Evolutionary conservation across 257 asterid genomes (phyloP), one percentile per base, ranked within the genome.

Genomic region (Solanum chiquidenum): DNA sequence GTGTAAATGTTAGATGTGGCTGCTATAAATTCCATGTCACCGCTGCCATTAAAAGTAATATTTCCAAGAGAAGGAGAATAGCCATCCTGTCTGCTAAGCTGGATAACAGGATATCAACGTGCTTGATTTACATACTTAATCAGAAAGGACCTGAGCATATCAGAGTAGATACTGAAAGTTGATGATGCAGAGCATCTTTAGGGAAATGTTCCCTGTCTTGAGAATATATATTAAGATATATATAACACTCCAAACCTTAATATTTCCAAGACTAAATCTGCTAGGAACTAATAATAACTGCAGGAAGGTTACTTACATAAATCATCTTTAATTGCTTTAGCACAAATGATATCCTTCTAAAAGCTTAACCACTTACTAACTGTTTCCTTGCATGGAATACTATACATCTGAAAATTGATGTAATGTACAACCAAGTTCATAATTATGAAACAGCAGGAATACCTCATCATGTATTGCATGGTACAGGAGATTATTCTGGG

Each of bases 401-500:
- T 46, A 27, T 29, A 77, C 60, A 80, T 46, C 68, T 79, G 84
- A 42, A 42, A 42, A 77, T 25, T 7, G 85, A 42, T 44, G 25
- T 27, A 80, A 29, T 29, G 68, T 80, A 80, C 12, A 46, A 80
- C 29, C 68, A 80, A 80, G 27, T 62, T 38, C 38, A 84, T 40
- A 76, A 87, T 80, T 75, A 29, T 74, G 55, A 80, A 85, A 72
- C 84, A 77, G 82, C 83, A 82, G 71, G 58, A 83, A 83, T 94
- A 96, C 99, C 98, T 93, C 90, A 66, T 84, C 87, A 58, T 71
- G 88, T 87, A 85, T 88, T 58, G 83, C 86, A 87, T 77, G 92
- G 87, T 91, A 93, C 46, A 83, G 92, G 76, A 92, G 88, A 49
- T 87, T 92, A 83, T 91, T 90, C 91, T 92, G 98, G 88, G 94